Percentiles rank a stretch among this genome's conserved stretches.
phyloP scores from a whole-genome alignment of 2,329 filamentous ascomycete genomes.

The Colletotrichum truncatum region DNA sequence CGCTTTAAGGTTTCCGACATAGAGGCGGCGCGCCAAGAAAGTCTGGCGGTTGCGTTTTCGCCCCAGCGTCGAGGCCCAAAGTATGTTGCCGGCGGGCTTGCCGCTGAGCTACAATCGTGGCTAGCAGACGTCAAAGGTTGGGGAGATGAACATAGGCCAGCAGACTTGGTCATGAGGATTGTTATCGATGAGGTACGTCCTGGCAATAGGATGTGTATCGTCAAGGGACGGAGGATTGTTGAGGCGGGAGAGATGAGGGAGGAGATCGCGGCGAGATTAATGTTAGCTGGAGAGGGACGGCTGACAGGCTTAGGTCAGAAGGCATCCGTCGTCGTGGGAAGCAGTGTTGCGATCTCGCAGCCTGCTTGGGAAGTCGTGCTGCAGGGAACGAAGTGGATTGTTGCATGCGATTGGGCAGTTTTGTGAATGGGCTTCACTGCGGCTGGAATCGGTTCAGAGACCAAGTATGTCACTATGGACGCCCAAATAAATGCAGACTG shows the following conservation, averaged over 20 bases:
- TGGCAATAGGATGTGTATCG: slow-evolving; percentile 47
- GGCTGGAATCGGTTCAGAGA: background rate
- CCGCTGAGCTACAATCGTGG: slow-evolving; percentile 50
- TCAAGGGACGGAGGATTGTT: slow-evolving; percentile 32
- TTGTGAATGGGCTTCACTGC: background rate
- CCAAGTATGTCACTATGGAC: no score
- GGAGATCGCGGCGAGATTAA: slow-evolving; percentile 33
- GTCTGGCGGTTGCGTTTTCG: slow-evolving; percentile 42
- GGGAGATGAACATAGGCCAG: slow-evolving; percentile 30
- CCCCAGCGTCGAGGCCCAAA: slow-evolving; percentile 44
- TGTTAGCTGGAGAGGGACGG: slow-evolving; percentile 49
- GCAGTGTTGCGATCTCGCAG: slow-evolving; percentile 43
- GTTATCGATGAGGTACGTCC: slow-evolving; percentile 40
- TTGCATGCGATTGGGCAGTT: slow-evolving; percentile 47
- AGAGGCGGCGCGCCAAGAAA: slow-evolving; percentile 32
- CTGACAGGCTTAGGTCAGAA: slow-evolving; percentile 45
- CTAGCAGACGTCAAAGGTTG: slow-evolving; percentile 50
- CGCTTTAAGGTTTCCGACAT: slow-evolving; percentile 46
- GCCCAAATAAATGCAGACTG: no score
- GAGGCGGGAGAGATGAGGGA: background rate
- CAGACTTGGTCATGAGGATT: slow-evolving; percentile 35
- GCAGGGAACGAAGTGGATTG: slow-evolving; percentile 43
- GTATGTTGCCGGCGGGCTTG: slow-evolving; percentile 48
- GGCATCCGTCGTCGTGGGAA: slow-evolving; percentile 39
- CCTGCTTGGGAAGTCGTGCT: slow-evolving; percentile 49